These are phyloP conservation scores for Epichloe aotearoae DNA, from an alignment of 2,329 filamentous ascomycete genomes.

Conservation along the genomic window DNA sequence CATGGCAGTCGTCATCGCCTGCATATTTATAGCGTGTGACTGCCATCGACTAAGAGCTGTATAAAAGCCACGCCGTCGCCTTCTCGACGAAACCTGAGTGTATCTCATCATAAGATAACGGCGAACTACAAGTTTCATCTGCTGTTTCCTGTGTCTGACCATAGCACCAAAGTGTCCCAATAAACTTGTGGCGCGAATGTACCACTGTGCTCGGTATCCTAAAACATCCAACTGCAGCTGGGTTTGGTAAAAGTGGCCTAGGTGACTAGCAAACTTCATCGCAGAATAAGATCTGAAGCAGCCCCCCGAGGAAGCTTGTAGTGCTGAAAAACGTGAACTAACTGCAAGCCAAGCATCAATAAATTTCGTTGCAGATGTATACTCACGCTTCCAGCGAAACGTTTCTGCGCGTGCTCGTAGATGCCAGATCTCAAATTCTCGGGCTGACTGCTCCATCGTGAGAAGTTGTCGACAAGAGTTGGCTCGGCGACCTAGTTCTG, in stretches of 20 bases:
- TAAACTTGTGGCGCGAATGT: constrained; percentile 16
- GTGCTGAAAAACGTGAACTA: neutral
- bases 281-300: neutral
- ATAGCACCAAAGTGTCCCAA: constrained; percentile 15
- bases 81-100: constrained; percentile 19
- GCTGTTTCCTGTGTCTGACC: constrained; percentile 14
- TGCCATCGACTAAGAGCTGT: constrained; percentile 19
- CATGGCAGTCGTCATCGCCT: constrained; percentile 8
- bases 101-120: constrained; percentile 22
- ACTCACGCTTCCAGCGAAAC: constrained; percentile 21
- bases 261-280: neutral
- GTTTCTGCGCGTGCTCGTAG: constrained; percentile 20
- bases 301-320: neutral
- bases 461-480: constrained; percentile 11
- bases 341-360: constrained; percentile 18
- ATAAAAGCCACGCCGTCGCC: constrained; percentile 21
- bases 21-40: constrained; percentile 6
- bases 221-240: constrained; percentile 10
- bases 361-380: constrained; percentile 13
- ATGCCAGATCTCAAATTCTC: constrained; percentile 19
- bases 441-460: constrained; percentile 10
- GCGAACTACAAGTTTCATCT: constrained; percentile 17
- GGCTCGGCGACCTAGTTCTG: constrained; percentile 15
- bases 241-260: neutral
- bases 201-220: constrained; percentile 17